These are phyloP conservation scores for Lecanicillium sp. DNA, from an alignment of 2,329 filamentous ascomycete species.

Conservation along the genomic window DNA sequence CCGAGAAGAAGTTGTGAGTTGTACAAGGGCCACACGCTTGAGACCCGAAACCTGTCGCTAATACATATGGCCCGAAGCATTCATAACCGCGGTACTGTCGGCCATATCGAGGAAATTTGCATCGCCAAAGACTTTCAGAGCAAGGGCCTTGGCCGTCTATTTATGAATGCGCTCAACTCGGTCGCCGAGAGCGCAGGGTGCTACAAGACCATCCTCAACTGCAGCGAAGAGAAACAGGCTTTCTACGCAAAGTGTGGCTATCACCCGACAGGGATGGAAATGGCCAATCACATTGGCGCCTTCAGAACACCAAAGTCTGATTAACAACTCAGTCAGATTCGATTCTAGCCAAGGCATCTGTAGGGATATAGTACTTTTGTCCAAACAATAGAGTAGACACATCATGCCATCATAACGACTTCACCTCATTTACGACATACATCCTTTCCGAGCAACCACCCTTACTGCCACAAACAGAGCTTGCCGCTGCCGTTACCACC, in stretches of 20 bases:
- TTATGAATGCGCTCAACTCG: constrained; percentile 70
- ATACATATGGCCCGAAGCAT: constrained; percentile 38
- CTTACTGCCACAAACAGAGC: constrained; percentile 78
- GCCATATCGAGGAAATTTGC: constrained; percentile 81
- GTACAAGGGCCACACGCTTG: not conserved
- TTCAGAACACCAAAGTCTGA: constrained; percentile 1
- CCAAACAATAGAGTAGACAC: no score
- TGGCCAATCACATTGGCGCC: constrained; percentile 7
- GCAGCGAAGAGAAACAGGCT: constrained; percentile 67
- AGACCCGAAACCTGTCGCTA: not conserved
- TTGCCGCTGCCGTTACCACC: constrained; percentile 90
- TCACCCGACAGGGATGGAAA: constrained; percentile 6
- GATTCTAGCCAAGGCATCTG: no score
- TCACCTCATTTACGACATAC: no score
- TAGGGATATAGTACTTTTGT: no score
- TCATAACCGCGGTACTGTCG: constrained; percentile 59
- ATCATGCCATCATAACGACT: no score
- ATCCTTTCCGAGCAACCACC: no score
- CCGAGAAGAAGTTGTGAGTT: constrained; percentile 71
- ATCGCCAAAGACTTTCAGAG: constrained; percentile 73
- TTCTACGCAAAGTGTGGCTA: constrained; percentile 52
- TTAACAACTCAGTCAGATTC: no score
- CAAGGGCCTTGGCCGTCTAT: constrained; percentile 67
- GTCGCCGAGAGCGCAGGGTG: constrained; percentile 68
- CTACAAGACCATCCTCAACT: constrained; percentile 73